A percentile compares a stretch with the other conserved stretches of the same genome.
These are phyloP conservation scores for Cladosporium sp. DNA, from an alignment of 2,329 filamentous ascomycete genomes.

Conservation along the genomic window DNA sequence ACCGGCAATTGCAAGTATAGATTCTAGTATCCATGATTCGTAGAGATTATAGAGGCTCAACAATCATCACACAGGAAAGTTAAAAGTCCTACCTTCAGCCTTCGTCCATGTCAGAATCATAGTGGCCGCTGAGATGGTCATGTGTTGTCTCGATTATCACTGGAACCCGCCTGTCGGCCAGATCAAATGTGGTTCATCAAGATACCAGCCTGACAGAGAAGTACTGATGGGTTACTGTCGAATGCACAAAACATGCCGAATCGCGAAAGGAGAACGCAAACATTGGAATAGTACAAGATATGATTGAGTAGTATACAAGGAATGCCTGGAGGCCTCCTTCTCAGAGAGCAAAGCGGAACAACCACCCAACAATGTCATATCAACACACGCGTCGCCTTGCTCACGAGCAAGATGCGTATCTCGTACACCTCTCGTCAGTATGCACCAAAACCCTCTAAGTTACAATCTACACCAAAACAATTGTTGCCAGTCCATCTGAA, in stretches of 20 bases:
- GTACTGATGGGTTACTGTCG: too few relatives aligned
- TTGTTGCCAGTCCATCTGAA: background rate
- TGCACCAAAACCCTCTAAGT: background rate
- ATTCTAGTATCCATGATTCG: too few relatives aligned
- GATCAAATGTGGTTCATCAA: too few relatives aligned
- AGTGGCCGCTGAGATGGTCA: too few relatives aligned
- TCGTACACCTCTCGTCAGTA: background rate
- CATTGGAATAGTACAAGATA: background rate
- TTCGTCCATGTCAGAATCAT: too few relatives aligned
- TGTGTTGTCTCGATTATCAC: too few relatives aligned
- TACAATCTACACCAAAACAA: background rate
- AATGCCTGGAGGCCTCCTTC: background rate
- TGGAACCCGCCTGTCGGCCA: too few relatives aligned
- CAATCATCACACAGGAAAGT: too few relatives aligned
- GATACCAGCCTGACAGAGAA: too few relatives aligned
- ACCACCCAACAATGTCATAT: background rate
- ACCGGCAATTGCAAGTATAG: too few relatives aligned
- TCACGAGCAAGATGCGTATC: background rate
- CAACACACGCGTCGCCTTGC: background rate
- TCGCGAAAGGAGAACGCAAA: background rate
- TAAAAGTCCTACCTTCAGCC: too few relatives aligned
- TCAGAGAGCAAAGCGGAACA: background rate
- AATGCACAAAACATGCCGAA: background rate
- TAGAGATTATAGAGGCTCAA: too few relatives aligned
- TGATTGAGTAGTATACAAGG: constrained; percentile 2